Base-by-base conservation (phyloP, 2,329 filamentous ascomycete species). In the Plenodomus lindquistii region DNA sequence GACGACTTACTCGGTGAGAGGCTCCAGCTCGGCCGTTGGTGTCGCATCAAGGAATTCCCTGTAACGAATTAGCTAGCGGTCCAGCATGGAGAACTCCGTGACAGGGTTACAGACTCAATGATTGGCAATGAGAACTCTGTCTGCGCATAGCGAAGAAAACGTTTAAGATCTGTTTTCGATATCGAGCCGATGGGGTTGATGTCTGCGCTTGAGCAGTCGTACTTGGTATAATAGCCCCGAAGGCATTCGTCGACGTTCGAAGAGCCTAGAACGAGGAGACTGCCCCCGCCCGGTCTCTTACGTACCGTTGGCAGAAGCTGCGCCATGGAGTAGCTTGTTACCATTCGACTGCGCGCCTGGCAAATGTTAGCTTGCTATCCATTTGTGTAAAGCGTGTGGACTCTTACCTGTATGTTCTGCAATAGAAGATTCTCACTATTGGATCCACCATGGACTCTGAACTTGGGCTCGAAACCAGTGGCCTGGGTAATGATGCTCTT, bases 151-250 rank as follows among this genome's bases (percentile, higher is more conserved):
- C 73, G 74, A 50, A 91, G 87, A 72, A 92, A 91, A 9, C 79
- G 73, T 67, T 88, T 89, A 1, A 90, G 74, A 59, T 91, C 88
- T 2, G 78, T 83, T 69, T 90, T 91, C 48, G 76, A 79, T 47
- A 85, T 82, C 10, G 71, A 72, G 19, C 77, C 85, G 42, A 87
- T 85, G 3, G 85, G 85, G 58, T 87, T 73, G 53, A 73, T 74
- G 34, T 60, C 57, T 15, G 77, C 77, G n/a, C 68, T 73, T 7
- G 63, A 71, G 61, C 80, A 83, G 65, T 89, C 86, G 62, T 89
- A 89, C 70, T 89, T 89, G n/a, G 86, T 89, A 18, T 87, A 74
- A 66, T 89, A 73, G 22, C 78, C 79, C 21, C 79, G 73, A 20
- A 83, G 70, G 51, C 74, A 76, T 58, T 82, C 55, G 58, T 82